Base-by-base conservation (phyloP, 768 basidiomycete genomes). In the Leccinellum albellum region DNA sequence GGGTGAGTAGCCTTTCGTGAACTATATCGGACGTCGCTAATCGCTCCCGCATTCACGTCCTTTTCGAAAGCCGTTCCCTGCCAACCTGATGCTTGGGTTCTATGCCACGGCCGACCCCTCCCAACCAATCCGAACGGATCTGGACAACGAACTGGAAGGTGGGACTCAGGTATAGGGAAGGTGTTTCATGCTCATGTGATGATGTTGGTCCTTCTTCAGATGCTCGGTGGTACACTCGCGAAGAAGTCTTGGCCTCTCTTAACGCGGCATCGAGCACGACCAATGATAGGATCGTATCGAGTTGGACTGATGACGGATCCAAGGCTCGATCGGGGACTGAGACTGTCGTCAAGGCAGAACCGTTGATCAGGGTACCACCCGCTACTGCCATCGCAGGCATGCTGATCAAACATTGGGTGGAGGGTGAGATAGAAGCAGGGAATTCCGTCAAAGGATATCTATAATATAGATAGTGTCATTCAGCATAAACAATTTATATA, bases 71-170 rank as follows among this genome's bases (percentile, higher is more conserved):
- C 95, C 95, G 3, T 96, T 85, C 75, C 94, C 94, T 8, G 83
- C 92, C 14, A 93, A 84, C 69, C 75, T 94, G 40, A 95, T 97
- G 94, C 80, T 93, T 9, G 94, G 94, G 14, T 93, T 89, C 69
- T 94, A 88, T 66, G 92, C 88, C 3, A 80, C 82, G 44, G 94
- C 83, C 9, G 90, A 87, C 75, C 76, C 86, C 2, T 77, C 81
- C 4, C 78, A 93, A 65, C 81, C 83, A 6, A 88, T 98, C 56
- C 83, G 93, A 15, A 75, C 79, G 8, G 94, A 98, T 69, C 81
- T 99, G 2, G 96, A 98, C 68, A 96, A 96, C 63, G 96, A 99
- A 75, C 82, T 99, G n/a, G 86, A 87, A 66, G 92, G 94, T 89
- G 10, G 13, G 3, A 14, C 5, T 46, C 24, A 28, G 42, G 35